These are phyloP conservation scores for Starmera amethionina DNA, from an alignment of 805 yeast genomes.

Conservation along the genomic window DNA sequence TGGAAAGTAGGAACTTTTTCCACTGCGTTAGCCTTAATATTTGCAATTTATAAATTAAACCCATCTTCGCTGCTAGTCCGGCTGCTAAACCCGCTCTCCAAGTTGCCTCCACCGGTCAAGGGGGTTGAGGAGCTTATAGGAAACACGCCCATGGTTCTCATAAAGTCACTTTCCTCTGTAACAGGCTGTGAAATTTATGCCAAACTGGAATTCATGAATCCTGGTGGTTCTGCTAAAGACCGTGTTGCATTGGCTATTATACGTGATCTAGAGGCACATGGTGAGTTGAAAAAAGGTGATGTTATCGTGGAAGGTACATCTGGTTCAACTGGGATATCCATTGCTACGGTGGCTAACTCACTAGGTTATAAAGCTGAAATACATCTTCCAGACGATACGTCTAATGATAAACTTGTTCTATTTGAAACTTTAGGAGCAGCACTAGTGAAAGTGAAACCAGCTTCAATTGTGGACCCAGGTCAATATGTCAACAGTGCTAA, in stretches of 20 bases:
- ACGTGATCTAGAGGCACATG: slow-evolving; percentile 50
- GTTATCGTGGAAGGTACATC: slow-evolving; percentile 90
- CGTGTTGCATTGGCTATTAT: slow-evolving; percentile 85
- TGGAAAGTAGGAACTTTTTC: too few relatives aligned
- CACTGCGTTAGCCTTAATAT: too few relatives aligned
- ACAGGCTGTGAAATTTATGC: slow-evolving; percentile 85
- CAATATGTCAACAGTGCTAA: slow-evolving; percentile 90
- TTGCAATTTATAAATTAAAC: too few relatives aligned
- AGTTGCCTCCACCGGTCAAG: slow-evolving; percentile 23
- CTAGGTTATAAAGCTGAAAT: slow-evolving; percentile 86
- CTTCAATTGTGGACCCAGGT: slow-evolving; percentile 85
- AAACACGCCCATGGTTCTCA: slow-evolving; percentile 74
- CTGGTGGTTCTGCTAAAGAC: slow-evolving; percentile 95
- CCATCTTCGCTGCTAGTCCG: too few relatives aligned
- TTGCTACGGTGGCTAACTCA: slow-evolving; percentile 84
- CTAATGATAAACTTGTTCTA: slow-evolving; percentile 68
- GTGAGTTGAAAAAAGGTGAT: slow-evolving; percentile 52
- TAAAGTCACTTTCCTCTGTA: slow-evolving; percentile 55
- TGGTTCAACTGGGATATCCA: slow-evolving; percentile 93
- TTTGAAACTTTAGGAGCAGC: slow-evolving; percentile 70
- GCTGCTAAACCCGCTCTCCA: too few relatives aligned
- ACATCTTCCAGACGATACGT: slow-evolving; percentile 92
- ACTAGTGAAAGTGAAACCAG: slow-evolving; percentile 83
- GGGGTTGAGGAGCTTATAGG: slow-evolving; percentile 81
- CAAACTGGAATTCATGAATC: slow-evolving; percentile 75